Percentiles rank a stretch among this genome's conserved stretches.
Conservation (phyloP, 2,329 filamentous ascomycete genomes). For the Botryosphaeria agaves region DNA sequence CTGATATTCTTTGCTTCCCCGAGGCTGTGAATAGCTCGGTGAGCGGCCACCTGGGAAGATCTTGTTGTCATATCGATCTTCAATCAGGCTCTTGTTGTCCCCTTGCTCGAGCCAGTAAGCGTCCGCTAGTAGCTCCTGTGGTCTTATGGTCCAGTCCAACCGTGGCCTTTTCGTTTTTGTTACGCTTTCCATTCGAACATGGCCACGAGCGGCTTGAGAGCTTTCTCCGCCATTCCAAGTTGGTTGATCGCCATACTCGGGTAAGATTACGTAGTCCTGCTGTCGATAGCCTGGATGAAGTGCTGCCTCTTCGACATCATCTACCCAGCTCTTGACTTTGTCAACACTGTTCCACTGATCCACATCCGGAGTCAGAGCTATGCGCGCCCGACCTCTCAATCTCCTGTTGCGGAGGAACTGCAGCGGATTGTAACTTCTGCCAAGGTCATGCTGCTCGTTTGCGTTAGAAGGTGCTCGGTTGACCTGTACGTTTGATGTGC, state of each 20-base stretch:
- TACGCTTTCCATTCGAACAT: constrained; percentile 2
- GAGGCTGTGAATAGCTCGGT: constrained; percentile 5
- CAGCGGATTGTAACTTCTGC: constrained; percentile 73
- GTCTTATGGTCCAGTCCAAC: constrained; percentile 70
- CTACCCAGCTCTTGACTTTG: constrained; percentile 60
- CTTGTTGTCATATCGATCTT: constrained; percentile 59
- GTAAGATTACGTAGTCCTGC: constrained; percentile 17
- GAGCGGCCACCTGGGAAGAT: constrained; percentile 39
- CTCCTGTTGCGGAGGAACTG: constrained; percentile 88
- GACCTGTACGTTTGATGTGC: constrained; percentile 21
- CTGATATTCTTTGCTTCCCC: constrained; percentile 15
- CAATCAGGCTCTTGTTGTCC: constrained; percentile 62
- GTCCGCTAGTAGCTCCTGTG: constrained; percentile 78
- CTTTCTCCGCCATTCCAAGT: constrained; percentile 11
- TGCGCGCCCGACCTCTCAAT: constrained; percentile 61
- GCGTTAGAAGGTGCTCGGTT: constrained; percentile 19
- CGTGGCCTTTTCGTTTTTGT: constrained; percentile 53
- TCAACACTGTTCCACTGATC: constrained; percentile 63
- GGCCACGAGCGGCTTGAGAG: constrained; percentile 5
- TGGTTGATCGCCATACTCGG: constrained; percentile 9
- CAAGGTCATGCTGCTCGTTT: constrained; percentile 27
- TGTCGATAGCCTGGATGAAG: constrained; percentile 17
- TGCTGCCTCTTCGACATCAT: constrained; percentile 40
- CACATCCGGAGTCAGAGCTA: constrained; percentile 52
- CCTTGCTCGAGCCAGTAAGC: constrained; percentile 77